Evolutionary conservation across 805 yeast genomes (phyloP).

Genomic region (Lipomyces mesembrius): DNA sequence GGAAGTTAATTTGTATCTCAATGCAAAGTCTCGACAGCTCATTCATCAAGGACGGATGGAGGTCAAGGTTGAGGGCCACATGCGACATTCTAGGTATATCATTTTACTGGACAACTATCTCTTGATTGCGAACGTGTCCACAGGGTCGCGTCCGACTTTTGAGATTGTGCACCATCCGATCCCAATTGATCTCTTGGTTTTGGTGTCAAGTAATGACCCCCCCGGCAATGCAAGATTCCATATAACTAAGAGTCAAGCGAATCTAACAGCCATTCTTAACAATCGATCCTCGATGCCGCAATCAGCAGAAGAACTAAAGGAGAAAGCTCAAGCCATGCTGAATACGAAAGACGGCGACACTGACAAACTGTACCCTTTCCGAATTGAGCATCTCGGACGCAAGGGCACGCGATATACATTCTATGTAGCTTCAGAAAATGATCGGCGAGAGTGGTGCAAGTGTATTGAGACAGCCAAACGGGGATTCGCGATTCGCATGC

Average conservation of each 20-base stretch:
- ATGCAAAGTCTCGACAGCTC: slow-evolving; percentile 60
- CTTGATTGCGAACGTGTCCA: slow-evolving; percentile 46
- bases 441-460: slow-evolving; percentile 63
- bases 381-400: slow-evolving; percentile 46
- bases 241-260: slow-evolving; percentile 39
- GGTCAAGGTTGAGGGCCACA: slow-evolving; percentile 43
- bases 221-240: slow-evolving; percentile 39
- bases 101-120: slow-evolving; percentile 74
- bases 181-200: slow-evolving; percentile 59
- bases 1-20: slow-evolving; percentile 55
- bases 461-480: slow-evolving; percentile 56
- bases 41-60: slow-evolving; percentile 60
- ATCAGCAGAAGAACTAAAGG: slow-evolving; percentile 4
- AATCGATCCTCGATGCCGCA: slow-evolving; percentile 5
- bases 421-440: slow-evolving; percentile 46
- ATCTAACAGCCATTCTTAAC: slow-evolving; percentile 11
- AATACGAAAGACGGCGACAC: neutral
- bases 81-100: slow-evolving; percentile 46
- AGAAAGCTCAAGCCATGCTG: slow-evolving; percentile 4
- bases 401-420: slow-evolving; percentile 44
- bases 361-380: slow-evolving; percentile 45
- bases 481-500: slow-evolving; percentile 45
- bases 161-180: slow-evolving; percentile 42
- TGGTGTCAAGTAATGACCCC: slow-evolving; percentile 54
- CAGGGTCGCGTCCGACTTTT: slow-evolving; percentile 15